Percentiles rank a stretch among this genome's conserved stretches.
These are phyloP conservation scores for Pterocarpus macrocarpus DNA, from an alignment of 306 rosid species.

Conservation along the genomic window DNA sequence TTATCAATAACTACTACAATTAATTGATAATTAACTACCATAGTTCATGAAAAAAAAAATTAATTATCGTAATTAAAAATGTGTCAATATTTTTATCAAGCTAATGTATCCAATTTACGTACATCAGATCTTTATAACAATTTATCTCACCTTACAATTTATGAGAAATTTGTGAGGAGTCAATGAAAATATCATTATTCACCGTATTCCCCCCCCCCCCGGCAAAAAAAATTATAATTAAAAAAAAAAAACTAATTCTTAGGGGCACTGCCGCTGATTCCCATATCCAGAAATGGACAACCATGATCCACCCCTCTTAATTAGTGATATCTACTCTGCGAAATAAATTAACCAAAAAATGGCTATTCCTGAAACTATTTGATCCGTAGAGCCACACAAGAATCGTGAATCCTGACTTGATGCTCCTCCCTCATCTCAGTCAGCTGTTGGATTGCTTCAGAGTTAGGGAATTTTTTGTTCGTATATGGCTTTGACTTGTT, in stretches of 20 bases:
- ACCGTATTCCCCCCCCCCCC: neutral
- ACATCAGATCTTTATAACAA: neutral
- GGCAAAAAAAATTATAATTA: neutral
- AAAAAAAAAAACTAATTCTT: neutral
- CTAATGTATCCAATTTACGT: neutral
- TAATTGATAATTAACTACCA: neutral
- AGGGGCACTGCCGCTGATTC: slow-evolving; percentile 27
- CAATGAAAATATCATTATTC: neutral
- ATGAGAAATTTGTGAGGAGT: neutral
- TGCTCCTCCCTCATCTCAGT: slow-evolving; percentile 7
- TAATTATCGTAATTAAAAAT: neutral
- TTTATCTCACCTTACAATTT: neutral
- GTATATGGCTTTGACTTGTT: slow-evolving; percentile 71
- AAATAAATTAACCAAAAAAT: slow-evolving; percentile 29
- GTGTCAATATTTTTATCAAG: neutral
- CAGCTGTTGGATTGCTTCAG: slow-evolving; percentile 59
- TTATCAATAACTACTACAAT: neutral
- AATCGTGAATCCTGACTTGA: slow-evolving; percentile 17
- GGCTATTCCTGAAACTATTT: slow-evolving; percentile 36
- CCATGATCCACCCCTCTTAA: slow-evolving; percentile 20
- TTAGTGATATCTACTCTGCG: slow-evolving; percentile 34
- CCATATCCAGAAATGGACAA: slow-evolving; percentile 41
- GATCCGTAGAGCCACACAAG: slow-evolving; percentile 36
- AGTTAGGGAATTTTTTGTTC: slow-evolving; percentile 68
- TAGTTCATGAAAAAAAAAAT: neutral